phyloP scores from a whole-genome alignment of 1,284 basidiomycete species.

The Tylopilus orsonianus region DNA sequence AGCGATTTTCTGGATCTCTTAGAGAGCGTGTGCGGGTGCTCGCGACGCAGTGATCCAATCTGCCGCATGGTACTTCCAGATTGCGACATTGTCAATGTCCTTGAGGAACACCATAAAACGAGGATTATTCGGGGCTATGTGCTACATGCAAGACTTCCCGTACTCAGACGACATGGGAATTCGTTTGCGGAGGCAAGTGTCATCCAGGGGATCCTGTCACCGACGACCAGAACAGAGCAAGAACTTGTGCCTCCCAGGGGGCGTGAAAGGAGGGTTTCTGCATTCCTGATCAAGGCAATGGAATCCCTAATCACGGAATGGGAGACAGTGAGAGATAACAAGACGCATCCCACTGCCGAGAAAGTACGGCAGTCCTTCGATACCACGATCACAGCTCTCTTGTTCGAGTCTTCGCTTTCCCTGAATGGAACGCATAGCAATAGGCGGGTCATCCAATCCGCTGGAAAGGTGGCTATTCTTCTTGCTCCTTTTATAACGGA shows the following conservation, averaged over 20 bases:
- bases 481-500: conserved; percentile 45
- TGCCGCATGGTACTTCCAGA: conserved; percentile 60
- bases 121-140: conserved; percentile 68
- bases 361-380: conserved; percentile 68
- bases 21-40: conserved; percentile 58
- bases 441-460: conserved; percentile 58
- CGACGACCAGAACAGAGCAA: conserved; percentile 16
- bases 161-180: conserved; percentile 27
- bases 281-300: conserved; percentile 60
- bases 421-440: conserved; percentile 62
- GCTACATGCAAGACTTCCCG: conserved; percentile 61
- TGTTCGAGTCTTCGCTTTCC: conserved; percentile 67
- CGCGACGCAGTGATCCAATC: conserved; percentile 45
- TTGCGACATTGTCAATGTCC: conserved; percentile 58
- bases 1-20: conserved; percentile 66
- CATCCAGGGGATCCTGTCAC: conserved; percentile 6
- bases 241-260: conserved; percentile 45
- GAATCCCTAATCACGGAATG: conserved; percentile 52
- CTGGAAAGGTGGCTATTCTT: conserved; percentile 53
- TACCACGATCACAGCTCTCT: conserved; percentile 59
- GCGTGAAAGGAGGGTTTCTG: conserved; percentile 65
- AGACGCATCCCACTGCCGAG: conserved; percentile 52
- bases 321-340: conserved; percentile 40
- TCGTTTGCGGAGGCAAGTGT: not conserved
- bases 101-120: conserved; percentile 58